Percentiles rank a stretch among this genome's conserved stretches.
phyloP scores from a whole-genome alignment of 805 yeast species.

The Kluyveromyces lactis region DNA sequence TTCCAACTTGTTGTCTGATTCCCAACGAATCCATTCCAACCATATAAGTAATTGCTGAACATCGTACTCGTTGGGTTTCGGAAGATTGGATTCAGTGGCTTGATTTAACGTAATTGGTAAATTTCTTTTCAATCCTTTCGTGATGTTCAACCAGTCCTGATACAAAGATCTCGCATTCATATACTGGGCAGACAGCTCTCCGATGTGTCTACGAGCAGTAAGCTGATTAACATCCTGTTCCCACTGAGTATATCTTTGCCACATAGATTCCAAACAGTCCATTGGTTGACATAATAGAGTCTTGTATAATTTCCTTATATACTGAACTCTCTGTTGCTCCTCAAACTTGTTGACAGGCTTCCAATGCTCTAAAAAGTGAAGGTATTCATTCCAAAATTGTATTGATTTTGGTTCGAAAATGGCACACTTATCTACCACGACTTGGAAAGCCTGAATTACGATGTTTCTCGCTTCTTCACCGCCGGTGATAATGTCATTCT shows the following conservation, averaged over 20 bases:
- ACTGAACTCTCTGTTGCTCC: constrained; percentile 69
- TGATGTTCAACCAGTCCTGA: constrained; percentile 57
- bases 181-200: constrained; percentile 74
- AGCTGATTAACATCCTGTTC: constrained; percentile 68
- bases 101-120: constrained; percentile 20
- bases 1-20: constrained; percentile 59
- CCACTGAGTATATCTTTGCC: constrained; percentile 78
- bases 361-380: constrained; percentile 73
- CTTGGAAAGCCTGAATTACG: constrained; percentile 74
- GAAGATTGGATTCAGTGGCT: constrained; percentile 22
- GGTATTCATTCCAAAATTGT: constrained; percentile 70
- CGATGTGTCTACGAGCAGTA: constrained; percentile 76
- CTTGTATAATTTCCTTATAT: constrained; percentile 64
- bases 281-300: constrained; percentile 70
- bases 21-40: constrained; percentile 76
- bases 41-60: constrained; percentile 43
- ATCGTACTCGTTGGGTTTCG: constrained; percentile 19
- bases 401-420: constrained; percentile 59
- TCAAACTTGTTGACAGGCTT: constrained; percentile 77
- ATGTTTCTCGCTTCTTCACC: constrained; percentile 72
- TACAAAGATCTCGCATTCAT: constrained; percentile 79
- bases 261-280: constrained; percentile 60
- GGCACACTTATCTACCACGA: constrained; percentile 73
- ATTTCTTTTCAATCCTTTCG: constrained; percentile 41
- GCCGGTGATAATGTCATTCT: constrained; percentile 61